phyloP scores from a whole-genome alignment of 768 basidiomycete genomes.

The Daedaleopsis nitida region DNA sequence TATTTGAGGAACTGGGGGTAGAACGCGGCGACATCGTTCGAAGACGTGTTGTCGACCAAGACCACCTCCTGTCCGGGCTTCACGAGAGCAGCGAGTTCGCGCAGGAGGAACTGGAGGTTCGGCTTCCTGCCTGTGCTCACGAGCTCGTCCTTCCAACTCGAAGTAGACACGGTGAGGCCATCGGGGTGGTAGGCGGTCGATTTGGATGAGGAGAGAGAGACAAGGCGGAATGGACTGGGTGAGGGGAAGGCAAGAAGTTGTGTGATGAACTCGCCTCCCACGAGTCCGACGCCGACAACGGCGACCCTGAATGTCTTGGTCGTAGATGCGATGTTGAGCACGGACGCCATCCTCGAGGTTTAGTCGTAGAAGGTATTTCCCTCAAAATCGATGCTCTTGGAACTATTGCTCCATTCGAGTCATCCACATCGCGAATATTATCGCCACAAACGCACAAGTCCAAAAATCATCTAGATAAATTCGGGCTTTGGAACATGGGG shows the following conservation, averaged over 20 bases:
- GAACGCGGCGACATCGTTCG: constrained; percentile 72
- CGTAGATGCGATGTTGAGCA: constrained; percentile 16
- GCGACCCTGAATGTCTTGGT: constrained; percentile 53
- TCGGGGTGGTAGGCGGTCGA: constrained; percentile 55
- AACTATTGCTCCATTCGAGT: constrained; percentile 6
- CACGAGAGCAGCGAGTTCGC: constrained; percentile 48
- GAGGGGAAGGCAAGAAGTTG: constrained; percentile 73
- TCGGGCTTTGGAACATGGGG: no score
- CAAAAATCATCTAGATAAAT: no score
- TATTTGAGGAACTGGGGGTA: constrained; percentile 81
- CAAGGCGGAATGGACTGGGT: constrained; percentile 60
- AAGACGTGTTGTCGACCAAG: constrained; percentile 90
- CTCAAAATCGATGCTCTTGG: not conserved
- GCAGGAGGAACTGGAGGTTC: constrained; percentile 42
- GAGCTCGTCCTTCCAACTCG: constrained; percentile 51
- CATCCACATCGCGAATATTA: constrained; percentile 2
- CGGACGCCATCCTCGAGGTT: constrained; percentile 3
- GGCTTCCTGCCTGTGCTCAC: constrained; percentile 45
- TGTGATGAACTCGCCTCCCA: constrained; percentile 83
- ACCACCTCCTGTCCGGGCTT: constrained; percentile 56
- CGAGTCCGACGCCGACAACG: constrained; percentile 89
- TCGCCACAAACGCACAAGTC: not conserved
- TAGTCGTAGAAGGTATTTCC: not conserved
- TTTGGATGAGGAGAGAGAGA: constrained; percentile 71
- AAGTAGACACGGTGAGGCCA: constrained; percentile 42